Base-by-base conservation (phyloP, 2,329 filamentous ascomycete species). In the Cadophora luteo-olivacea region DNA sequence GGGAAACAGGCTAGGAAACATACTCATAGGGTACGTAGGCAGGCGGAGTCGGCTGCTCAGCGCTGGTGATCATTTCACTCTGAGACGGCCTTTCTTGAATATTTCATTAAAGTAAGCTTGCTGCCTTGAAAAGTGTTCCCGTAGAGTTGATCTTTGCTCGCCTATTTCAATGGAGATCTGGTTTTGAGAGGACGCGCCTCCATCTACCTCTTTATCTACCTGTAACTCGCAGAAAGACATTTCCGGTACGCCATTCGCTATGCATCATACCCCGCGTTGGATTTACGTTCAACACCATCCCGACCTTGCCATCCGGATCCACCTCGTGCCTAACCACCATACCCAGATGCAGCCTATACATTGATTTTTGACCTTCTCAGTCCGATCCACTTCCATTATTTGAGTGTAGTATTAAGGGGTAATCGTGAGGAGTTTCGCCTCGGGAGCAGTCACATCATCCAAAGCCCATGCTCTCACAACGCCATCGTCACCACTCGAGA, bases 401-500 rank as follows among this genome's bases (percentile, higher is more conserved):
- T 22, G 55, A 38, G 3, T 41, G 32, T 5, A 24, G 55, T 24
- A 24, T 62, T n/a, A 63, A 32, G 60, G n/a, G 9, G 45, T 22
- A 6, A 22, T 19, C 1, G 45, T 49, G 8, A 49, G 45, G 22
- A 49, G 19, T 49, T n/a, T 49, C 45, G 32, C 48, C 6, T 19
- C 33, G 9, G 51, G 14, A 48, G n/a, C 52, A 14, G 33, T 8
- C 19, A 64, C 16, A n/a, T 75, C 74, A 32, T 80, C 78, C 38
- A 93, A 77, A 71, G 87, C 85, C 95, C 96, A 99, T 1, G 94
- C 89, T 76, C 91, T 91, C 33, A 97, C 91, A 64, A 91, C 84
- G 0, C 96, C 96, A 80, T 98, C 94, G 78, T 99, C 96, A 0
- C 95, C 96, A 0, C 94, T 97, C 19, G 92, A 96, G 24, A 98